Conservation (phyloP, 345 rosid species). For the Excoecaria agallocha region DNA sequence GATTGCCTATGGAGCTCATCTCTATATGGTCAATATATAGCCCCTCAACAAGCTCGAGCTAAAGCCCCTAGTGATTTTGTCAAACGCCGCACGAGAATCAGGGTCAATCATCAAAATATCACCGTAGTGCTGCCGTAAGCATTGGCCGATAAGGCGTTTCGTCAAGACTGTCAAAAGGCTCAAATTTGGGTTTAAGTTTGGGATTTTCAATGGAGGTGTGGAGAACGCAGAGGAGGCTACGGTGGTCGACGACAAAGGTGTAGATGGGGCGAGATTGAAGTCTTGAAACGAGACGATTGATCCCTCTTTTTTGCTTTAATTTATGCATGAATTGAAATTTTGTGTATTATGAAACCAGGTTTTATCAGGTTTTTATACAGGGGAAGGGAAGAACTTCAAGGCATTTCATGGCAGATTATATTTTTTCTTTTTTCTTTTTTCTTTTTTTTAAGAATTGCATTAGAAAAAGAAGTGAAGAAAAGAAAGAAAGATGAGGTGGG, state of each 20-base stretch:
- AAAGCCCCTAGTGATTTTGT: slow-evolving; percentile 60
- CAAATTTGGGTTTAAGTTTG: slow-evolving; percentile 53
- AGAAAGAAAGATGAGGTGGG: no score
- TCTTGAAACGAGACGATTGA: slow-evolving; percentile 56
- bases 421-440: no score
- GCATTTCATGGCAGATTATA: neutral
- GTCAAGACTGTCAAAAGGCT: slow-evolving; percentile 45
- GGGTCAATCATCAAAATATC: slow-evolving; percentile 42
- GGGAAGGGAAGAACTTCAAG: neutral
- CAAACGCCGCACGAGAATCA: slow-evolving; percentile 51
- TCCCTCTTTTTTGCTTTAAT: slow-evolving; percentile 33
- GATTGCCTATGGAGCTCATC: slow-evolving; percentile 53
- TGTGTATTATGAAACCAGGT: neutral
- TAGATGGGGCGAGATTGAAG: slow-evolving; percentile 44
- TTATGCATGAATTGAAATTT: neutral
- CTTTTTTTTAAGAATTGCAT: neutral
- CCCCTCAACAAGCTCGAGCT: slow-evolving; percentile 69
- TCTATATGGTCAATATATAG: slow-evolving; percentile 54
- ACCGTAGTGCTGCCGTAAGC: slow-evolving; percentile 30
- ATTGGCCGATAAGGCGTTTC: slow-evolving; percentile 32
- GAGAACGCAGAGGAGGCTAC: slow-evolving; percentile 15
- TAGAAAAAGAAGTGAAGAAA: no score
- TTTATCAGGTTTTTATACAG: neutral
- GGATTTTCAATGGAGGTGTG: slow-evolving; percentile 35
- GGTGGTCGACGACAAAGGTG: slow-evolving; percentile 20